Base-by-base conservation (phyloP, 192 early-diverging fungal genomes). In the Jimgerdemannia flammicorona region DNA sequence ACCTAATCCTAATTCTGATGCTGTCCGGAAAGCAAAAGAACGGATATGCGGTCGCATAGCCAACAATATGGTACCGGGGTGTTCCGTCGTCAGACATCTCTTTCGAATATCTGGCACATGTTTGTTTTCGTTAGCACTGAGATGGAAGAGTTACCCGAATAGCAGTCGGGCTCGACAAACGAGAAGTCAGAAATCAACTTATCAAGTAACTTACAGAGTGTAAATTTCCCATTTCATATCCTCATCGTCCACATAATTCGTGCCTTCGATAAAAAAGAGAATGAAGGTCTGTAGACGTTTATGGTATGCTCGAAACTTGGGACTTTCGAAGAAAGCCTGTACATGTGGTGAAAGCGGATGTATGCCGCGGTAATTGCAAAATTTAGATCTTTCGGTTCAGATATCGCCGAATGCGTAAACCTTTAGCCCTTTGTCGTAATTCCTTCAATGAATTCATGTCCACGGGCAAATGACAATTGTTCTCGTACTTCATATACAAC, bases 181-280 rank as follows among this genome's bases (percentile, higher is more conserved):
- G 10, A 80, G 64, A 42, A 66, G 14, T 59, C 44, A 67, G 9
- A 40, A 71, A 72, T 49, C 40, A n/a, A 40, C 18, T 3, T 29
- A 29, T 29, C 29, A 29, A 29, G 29, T 29, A 29, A 49, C 78
- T 63, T 74, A 82, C 77, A 91, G 72, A 18, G 87, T 84, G 64
- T 85, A 87, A 4, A 92, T 81, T 54, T 92, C 88, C 97, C 97
- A 99, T 70, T 88, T 86, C 43, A 91, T 90, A 69, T 99, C 97
- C 40, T 87, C 81, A 14, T 89, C 90, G 66, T 97, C 92, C 71
- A 99, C 91, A 65, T 90, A 95, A 66, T 90, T 91, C 20, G 93
- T 93, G 11, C 95, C 97, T 75, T 99, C 97, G 49, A 99, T 95
- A 70, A 90, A 96, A 64, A 93, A 92, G 54, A 96, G 83, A 10